Conservation (phyloP, 148 eudicot species). For the Limonium bicolor region DNA sequence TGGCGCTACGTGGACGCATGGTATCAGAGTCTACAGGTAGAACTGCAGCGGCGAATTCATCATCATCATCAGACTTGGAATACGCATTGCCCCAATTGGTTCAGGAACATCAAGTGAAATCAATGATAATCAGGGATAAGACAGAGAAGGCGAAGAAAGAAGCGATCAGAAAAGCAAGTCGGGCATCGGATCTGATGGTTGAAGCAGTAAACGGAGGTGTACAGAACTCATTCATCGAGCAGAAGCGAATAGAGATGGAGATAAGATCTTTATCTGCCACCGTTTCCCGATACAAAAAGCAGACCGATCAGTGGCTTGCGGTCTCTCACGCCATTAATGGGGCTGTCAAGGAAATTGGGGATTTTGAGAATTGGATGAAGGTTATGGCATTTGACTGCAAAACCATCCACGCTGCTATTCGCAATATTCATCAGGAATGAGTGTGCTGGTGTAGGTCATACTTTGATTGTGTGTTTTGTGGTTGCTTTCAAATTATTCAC, state of each 20-base stretch:
- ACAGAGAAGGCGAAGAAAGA: constrained; percentile 71
- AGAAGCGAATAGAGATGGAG: constrained; percentile 74
- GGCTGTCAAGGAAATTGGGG: constrained; percentile 87
- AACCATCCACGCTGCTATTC: constrained; percentile 53
- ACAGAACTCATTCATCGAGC: constrained; percentile 56
- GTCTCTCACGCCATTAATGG: constrained; percentile 60
- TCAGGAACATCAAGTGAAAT: constrained; percentile 23
- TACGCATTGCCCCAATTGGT: constrained; percentile 34
- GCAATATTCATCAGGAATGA: constrained; percentile 48
- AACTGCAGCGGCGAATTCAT: constrained; percentile 9
- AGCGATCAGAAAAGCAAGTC: constrained; percentile 34
- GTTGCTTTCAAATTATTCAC: too few relatives aligned
- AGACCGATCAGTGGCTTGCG: constrained; percentile 81
- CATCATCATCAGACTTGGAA: constrained; percentile 15
- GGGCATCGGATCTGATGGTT: constrained; percentile 60
- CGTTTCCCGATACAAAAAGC: constrained; percentile 42
- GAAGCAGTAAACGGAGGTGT: constrained; percentile 69
- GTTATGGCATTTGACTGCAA: constrained; percentile 75
- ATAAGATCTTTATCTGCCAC: constrained; percentile 43
- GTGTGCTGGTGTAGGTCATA: too few relatives aligned
- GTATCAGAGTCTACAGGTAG: not conserved
- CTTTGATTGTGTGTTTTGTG: too few relatives aligned
- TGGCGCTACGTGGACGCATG: constrained; percentile 7
- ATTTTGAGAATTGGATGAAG: constrained; percentile 92
- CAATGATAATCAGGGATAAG: constrained; percentile 23